A percentile compares a stretch with the other conserved stretches of the same genome.
These are phyloP conservation scores for Emydomyces testavorans DNA, from an alignment of 2,329 filamentous ascomycete genomes.

Conservation along the genomic window DNA sequence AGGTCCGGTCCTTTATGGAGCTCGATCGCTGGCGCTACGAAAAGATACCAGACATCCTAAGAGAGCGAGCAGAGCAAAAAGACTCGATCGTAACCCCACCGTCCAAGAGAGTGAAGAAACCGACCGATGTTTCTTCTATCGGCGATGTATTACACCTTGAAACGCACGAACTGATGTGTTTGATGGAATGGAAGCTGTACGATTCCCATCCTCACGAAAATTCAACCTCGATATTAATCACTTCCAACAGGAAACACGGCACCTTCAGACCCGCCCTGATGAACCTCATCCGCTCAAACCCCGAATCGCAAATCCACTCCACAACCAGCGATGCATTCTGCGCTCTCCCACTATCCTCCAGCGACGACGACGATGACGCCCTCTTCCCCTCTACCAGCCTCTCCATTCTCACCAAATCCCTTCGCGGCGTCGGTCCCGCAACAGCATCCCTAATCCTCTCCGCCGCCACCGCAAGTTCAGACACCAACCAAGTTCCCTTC, in stretches of 20 bases:
- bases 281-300: constrained; percentile 32
- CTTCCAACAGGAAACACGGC: constrained; percentile 30
- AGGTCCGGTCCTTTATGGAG: constrained; percentile 22
- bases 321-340: constrained; percentile 24
- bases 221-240: neutral
- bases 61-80: neutral
- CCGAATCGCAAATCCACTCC: constrained; percentile 19
- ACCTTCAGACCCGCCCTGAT: constrained; percentile 30
- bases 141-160: constrained; percentile 17
- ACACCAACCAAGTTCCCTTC: constrained; percentile 25
- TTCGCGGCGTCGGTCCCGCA: constrained; percentile 34
- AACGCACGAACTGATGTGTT: constrained; percentile 28
- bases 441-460: constrained; percentile 35
- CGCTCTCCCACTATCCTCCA: constrained; percentile 3
- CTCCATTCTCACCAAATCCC: constrained; percentile 24
- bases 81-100: constrained; percentile 9
- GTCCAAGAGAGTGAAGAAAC: constrained; percentile 12
- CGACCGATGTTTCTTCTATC: constrained; percentile 14
- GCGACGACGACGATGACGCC: constrained; percentile 8
- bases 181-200: constrained; percentile 39
- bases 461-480: constrained; percentile 14
- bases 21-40: constrained; percentile 33
- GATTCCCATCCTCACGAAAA: constrained; percentile 7
- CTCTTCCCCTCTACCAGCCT: constrained; percentile 26
- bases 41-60: neutral